These are phyloP conservation scores for Huntiella moniliformis DNA, from an alignment of 2,329 filamentous ascomycete species.

Conservation along the genomic window DNA sequence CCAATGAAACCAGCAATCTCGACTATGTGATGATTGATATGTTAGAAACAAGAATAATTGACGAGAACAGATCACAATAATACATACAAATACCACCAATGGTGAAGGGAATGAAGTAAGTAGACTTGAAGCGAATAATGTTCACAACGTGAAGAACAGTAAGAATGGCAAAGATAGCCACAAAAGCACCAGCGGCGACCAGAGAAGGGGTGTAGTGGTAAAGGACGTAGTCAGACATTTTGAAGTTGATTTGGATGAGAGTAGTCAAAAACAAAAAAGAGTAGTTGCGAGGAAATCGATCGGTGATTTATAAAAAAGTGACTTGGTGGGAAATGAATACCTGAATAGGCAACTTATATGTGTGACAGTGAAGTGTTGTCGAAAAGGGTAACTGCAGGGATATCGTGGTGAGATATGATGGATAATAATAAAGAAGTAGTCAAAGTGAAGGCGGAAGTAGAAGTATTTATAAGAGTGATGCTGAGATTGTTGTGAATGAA, in stretches of 20 bases:
- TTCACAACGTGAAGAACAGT: constrained; percentile 23
- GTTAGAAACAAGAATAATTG: background rate
- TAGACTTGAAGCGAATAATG: constrained; percentile 15
- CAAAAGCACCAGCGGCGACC: constrained; percentile 24
- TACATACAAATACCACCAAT: constrained; percentile 29
- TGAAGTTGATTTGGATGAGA: background rate
- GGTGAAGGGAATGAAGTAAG: constrained; percentile 22
- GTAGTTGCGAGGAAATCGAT: constrained; percentile 25
- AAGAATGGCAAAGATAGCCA: constrained; percentile 23
- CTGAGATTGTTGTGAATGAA: background rate
- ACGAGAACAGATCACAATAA: background rate
- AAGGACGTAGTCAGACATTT: constrained; percentile 12
- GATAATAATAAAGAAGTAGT: background rate
- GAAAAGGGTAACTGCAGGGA: too few species aligned
- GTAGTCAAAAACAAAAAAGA: background rate
- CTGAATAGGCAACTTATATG: too few species aligned
- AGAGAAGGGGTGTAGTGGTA: constrained; percentile 31
- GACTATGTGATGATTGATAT: constrained; percentile 15
- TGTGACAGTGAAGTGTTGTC: too few species aligned
- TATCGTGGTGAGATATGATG: background rate
- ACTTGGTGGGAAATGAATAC: background rate
- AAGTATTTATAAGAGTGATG: background rate
- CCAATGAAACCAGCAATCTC: constrained; percentile 15
- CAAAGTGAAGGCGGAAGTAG: background rate
- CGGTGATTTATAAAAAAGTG: background rate